Conservation (phyloP, 495 filamentous ascomycete genomes). For the Penicillium roqueforti region DNA sequence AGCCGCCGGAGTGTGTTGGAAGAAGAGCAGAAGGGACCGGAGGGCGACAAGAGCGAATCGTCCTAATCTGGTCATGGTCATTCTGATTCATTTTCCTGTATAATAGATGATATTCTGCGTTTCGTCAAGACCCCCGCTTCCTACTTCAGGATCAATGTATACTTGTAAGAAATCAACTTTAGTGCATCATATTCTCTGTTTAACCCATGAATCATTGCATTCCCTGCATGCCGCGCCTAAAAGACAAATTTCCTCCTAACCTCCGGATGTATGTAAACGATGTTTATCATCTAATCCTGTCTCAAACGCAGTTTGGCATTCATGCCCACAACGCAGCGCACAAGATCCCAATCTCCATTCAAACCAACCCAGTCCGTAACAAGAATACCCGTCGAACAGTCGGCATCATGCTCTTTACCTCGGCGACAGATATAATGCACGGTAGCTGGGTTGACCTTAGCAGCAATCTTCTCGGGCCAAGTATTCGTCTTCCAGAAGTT, state of each 20-base stretch:
- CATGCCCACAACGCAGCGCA: constrained; percentile 85
- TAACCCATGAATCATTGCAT: background rate
- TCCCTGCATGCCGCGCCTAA: background rate
- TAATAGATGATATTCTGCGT: constrained; percentile 32
- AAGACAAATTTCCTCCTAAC: background rate
- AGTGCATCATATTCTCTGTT: background rate
- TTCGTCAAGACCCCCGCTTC: constrained; percentile 16
- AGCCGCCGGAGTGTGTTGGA: constrained; percentile 70
- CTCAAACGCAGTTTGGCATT: constrained; percentile 69
- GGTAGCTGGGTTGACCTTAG: constrained; percentile 85
- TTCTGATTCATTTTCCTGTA: constrained; percentile 32
- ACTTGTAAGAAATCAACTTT: constrained; percentile 14
- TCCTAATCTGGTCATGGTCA: constrained; percentile 20
- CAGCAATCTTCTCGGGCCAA: constrained; percentile 94
- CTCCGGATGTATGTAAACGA: background rate
- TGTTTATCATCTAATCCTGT: constrained; percentile 14
- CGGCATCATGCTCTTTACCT: constrained; percentile 58
- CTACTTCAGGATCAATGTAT: constrained; percentile 21
- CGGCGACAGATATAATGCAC: constrained; percentile 71
- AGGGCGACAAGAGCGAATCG: constrained; percentile 37
- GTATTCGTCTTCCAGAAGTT: constrained; percentile 90
- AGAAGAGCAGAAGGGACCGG: constrained; percentile 54
- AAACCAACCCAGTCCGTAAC: constrained; percentile 91
- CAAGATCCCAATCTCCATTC: constrained; percentile 89
- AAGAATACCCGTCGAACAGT: constrained; percentile 85